Base-by-base conservation (phyloP, 2,329 filamentous ascomycete species). In the Trichoderma brevicompactum region DNA sequence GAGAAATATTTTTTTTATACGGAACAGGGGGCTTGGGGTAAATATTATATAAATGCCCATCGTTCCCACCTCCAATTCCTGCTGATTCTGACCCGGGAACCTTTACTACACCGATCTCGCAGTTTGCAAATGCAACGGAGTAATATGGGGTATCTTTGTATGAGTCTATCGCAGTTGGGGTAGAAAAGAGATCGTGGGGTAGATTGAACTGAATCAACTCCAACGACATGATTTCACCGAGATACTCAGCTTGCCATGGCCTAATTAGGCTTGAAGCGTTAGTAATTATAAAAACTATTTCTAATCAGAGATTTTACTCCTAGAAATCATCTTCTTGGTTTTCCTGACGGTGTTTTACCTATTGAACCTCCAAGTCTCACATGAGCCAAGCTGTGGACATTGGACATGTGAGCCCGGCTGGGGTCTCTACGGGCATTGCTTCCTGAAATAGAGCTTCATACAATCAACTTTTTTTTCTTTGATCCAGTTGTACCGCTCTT, bases 121-220 rank as follows among this genome's bases (percentile, higher is more conserved):
- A 7, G n/a, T n/a, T 3, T 54, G 34, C 17, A 40, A 54, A 12
- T 36, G 32, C 6, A 41, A 23, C 52, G 52, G 52, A n/a, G 36
- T 32, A 49, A 15, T 48, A 50, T 50, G 44, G 56, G 56, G 59
- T n/a, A 9, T 13, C 32, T 36, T 7, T 28, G 32, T 53, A 28
- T 49, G n/a, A 46, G n/a, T 38, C n/a, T 17, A 36, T 49, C 2
- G 38, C n/a, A 46, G n/a, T 63, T 54, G 59, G 59, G 59, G 59
- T 63, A 54, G 49, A 38, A 63, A 38, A 17, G 28, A 54, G 17
- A 15, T 7, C 10, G 40, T 53, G 59, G 59, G 59, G 59, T 53
- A 46, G 17, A 46, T 54, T 63, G 59, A 38, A 19, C 36, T 19
- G 52, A 61, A 53, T 28, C 23, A 40, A 63, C 40, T 38, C 59